Percentiles rank a stretch among this genome's conserved stretches.
Evolutionary conservation across 768 basidiomycete genomes (phyloP).

Genomic region (Leccinum rimulosum): DNA sequence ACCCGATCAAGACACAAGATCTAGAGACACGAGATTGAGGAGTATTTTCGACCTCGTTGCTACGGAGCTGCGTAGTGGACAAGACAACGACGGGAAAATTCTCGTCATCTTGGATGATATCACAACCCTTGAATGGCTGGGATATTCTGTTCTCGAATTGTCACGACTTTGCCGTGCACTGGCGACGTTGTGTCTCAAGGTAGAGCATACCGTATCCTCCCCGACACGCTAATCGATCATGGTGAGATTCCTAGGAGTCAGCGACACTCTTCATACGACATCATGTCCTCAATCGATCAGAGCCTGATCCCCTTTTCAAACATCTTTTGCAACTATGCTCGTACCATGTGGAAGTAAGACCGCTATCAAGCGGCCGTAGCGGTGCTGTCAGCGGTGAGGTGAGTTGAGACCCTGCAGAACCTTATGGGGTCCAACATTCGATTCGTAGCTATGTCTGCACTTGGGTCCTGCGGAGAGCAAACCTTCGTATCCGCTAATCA

Average conservation of each 20-base stretch:
- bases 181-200: slow-evolving; percentile 54
- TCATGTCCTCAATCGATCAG: slow-evolving; percentile 52
- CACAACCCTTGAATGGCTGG: slow-evolving; percentile 69
- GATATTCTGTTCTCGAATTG: slow-evolving; percentile 50
- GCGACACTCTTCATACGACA: slow-evolving; percentile 62
- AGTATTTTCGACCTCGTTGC: slow-evolving; percentile 38
- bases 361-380: slow-evolving; percentile 72
- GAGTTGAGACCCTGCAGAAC: slow-evolving; percentile 6
- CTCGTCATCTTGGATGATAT: slow-evolving; percentile 74
- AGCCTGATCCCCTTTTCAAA: slow-evolving; percentile 60
- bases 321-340: slow-evolving; percentile 59
- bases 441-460: slow-evolving; percentile 60
- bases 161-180: slow-evolving; percentile 60
- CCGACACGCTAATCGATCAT: not conserved
- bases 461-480: slow-evolving; percentile 42
- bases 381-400: slow-evolving; percentile 80
- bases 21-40: slow-evolving; percentile 23
- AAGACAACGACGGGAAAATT: slow-evolving; percentile 13
- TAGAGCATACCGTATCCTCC: slow-evolving; percentile 16
- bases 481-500: slow-evolving; percentile 38
- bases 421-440: not conserved
- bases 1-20: slow-evolving; percentile 5
- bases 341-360: slow-evolving; percentile 69
- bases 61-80: slow-evolving; percentile 18
- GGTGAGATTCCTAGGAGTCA: slow-evolving; percentile 37